Conservation (phyloP, 75 land plant species). For the Cryptomeria japonica region DNA sequence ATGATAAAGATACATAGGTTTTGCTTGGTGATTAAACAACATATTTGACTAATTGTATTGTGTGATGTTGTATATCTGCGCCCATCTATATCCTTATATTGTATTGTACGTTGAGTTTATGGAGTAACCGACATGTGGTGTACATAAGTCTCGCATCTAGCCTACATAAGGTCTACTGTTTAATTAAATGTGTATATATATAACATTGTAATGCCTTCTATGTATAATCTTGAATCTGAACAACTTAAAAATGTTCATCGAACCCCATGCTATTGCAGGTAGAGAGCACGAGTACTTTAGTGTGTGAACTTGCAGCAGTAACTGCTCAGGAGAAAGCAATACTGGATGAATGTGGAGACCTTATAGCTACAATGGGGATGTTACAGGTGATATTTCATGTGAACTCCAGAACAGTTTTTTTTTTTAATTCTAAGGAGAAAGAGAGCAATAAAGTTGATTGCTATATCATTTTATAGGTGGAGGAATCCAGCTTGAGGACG, state of each 20-base stretch:
- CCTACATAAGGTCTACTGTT: too few species aligned
- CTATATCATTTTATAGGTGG: slow-evolving; percentile 19
- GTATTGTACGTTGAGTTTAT: too few species aligned
- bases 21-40: too few species aligned
- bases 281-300: slow-evolving; percentile 31
- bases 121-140: too few species aligned
- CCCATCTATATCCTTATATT: too few species aligned
- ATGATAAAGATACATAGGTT: too few species aligned
- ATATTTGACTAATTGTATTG: too few species aligned
- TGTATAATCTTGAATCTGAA: neutral
- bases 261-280: slow-evolving; percentile 28
- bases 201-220: neutral
- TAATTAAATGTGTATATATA: too few species aligned
- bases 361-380: slow-evolving; percentile 42
- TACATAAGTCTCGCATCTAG: too few species aligned
- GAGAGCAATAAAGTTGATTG: neutral
- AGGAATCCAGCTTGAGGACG: slow-evolving; percentile 42
- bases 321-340: slow-evolving; percentile 54
- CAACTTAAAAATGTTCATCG: neutral
- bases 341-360: slow-evolving; percentile 53
- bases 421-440: neutral
- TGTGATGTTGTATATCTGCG: too few species aligned
- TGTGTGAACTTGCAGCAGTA: slow-evolving; percentile 39
- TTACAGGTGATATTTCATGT: slow-evolving; percentile 37
- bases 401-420: neutral